These are phyloP conservation scores for Russula brevipes DNA, from an alignment of 768 basidiomycete species.

Conservation along the genomic window DNA sequence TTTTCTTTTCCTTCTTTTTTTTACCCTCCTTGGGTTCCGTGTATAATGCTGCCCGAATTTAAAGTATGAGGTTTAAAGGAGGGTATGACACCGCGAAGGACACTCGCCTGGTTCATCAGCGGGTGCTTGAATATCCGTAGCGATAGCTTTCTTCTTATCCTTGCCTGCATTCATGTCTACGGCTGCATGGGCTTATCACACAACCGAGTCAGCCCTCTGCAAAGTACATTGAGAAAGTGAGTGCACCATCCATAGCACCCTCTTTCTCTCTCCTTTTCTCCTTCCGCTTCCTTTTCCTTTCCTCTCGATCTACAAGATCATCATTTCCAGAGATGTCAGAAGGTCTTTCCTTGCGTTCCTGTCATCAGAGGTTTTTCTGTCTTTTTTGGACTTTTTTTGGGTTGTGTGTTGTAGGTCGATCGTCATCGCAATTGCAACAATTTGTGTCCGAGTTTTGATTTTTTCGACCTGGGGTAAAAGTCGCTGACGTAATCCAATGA, in stretches of 20 bases:
- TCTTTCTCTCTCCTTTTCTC: constrained; percentile 2
- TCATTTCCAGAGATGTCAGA: neutral
- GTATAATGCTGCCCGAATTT: neutral
- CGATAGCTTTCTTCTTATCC: neutral
- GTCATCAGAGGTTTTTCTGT: constrained; percentile 2
- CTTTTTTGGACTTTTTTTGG: neutral
- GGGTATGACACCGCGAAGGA: neutral
- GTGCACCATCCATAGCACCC: neutral
- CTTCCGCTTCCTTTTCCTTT: neutral
- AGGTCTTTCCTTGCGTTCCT: neutral
- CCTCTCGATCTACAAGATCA: neutral
- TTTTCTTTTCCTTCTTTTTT: constrained; percentile 29
- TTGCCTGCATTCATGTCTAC: constrained; percentile 5
- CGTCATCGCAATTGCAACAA: neutral
- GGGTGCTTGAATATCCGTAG: neutral
- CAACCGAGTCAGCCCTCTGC: neutral
- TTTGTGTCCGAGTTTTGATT: too few species aligned
- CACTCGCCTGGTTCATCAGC: neutral
- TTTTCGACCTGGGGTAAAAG: neutral
- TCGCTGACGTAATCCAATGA: constrained; percentile 8
- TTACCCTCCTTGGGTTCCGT: constrained; percentile 5
- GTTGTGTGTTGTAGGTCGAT: neutral
- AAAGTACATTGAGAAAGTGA: neutral
- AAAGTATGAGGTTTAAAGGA: neutral
- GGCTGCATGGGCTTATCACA: neutral